Base-by-base conservation (phyloP, 129 eudicot genomes). In the Tagetes erecta region DNA sequence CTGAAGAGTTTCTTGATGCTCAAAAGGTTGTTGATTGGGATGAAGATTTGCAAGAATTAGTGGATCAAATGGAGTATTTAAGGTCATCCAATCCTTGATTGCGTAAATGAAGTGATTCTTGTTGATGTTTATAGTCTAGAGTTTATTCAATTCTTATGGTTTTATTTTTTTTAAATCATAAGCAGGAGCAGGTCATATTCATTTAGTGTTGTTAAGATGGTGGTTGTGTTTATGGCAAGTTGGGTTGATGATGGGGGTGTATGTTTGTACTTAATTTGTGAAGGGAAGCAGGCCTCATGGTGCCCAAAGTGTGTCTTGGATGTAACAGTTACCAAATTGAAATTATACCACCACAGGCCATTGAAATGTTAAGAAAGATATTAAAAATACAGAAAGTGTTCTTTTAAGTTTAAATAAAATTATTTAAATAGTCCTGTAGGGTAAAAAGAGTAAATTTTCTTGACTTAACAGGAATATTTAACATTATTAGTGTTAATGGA, bases 41-140 rank as follows among this genome's bases (percentile, higher is more conserved):
- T 75, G 98, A 93, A 59, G 92, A 90, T 67, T 65, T 93, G 41
- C 81, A 81, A 46, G 89, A 84, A 57, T 76, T 93, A 46, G 86
- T 85, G 10, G 97, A 93, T 76, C 92, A 90, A 53, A 50, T 93
- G 92, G 98, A 83, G 56, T 88, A 66, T 75, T 78, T 88, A 36
- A 80, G 82, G 78, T 79, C 83, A 72, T 78, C 86, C 9, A 74
- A 68, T 36, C 72, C 78, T 33, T 80, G 62, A 82, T 33, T 34
- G 13, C 37, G 37, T 31, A 34, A 59, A 20, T 69, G 37, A 67
- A 68, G 68, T 65, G 46, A 64, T 37, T 63, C 46, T 71, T 58
- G 70, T 46, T 72, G 60, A 64, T 74, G 55, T 40, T 78, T 78
- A 38, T 71, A 55, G 70, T 68, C 70, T 78, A 47, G 35, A 64